Evolutionary conservation across 23 red algal genomes (phyloP), one percentile per base, ranked within the genome.

Genomic region (Pyropia haitanensis): DNA sequence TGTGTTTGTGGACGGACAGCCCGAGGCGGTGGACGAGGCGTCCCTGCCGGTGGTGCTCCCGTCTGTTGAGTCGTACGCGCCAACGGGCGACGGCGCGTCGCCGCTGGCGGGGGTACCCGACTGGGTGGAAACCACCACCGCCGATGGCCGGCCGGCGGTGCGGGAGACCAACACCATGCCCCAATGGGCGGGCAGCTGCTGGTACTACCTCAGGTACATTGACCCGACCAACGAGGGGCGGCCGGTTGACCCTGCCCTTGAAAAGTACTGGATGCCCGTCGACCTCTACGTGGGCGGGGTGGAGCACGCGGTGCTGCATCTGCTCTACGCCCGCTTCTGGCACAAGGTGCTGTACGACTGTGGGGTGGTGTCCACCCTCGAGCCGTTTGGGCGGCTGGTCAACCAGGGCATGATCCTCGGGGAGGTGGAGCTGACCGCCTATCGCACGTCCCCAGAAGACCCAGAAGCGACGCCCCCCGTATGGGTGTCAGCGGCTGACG

Each of bases 331-430:
- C 53, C 86, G 94, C 29, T 98, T 98, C 54, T 98, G 94, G 94
- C 94, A 98, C 70, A 98, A 98, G 63, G 94, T 98, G 5, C 80
- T 98, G 58, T 98, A 98, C 71, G 94, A 98, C 70, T 62, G 83
- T 68, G 94, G 94, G 16, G 94, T 98, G 55, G 94, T 98, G 27
- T 87, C 79, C 63, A 98, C 85, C 29, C 75, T 80, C 22, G 94
- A 98, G 58, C 94, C 94, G 16, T 98, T 98, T 65, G 80, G 76
- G 27, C 94, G 94, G 16, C 83, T 98, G n/a, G 94, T 98, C 60
- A 98, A 98, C 44, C 94, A 98, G 60, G 94, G 94, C 30, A 98
- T 98, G 87, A 98, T 98, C 54, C 65, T 98, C 2, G 94, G 94
- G 1, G 76, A 98, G 52, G 58, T 91, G 49, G 94, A 98, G 67